Evolutionary conservation across 2,329 filamentous ascomycete genomes (phyloP), one percentile per base, ranked within the genome.

Genomic region (Sclerotinia spermophila): DNA sequence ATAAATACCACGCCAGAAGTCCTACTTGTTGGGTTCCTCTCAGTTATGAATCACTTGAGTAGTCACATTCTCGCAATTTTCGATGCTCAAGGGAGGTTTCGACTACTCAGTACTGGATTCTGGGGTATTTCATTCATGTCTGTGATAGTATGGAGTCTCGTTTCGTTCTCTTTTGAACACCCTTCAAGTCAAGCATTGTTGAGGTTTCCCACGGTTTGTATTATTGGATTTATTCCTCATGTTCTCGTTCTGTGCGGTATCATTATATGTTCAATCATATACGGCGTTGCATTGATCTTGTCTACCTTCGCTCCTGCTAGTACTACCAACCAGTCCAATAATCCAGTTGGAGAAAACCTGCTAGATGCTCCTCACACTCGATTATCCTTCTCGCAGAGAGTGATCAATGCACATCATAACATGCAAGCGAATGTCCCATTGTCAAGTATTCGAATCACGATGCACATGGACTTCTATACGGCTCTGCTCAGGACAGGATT

Each of bases 401-500:
- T 97, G 38, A 79, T 81, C 1, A 84, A 87, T 65, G 94, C 95
- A 0, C 93, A 96, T 77, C 87, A 87, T 64, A 98, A 98, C 75
- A 91, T 98, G 85, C 94, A 97, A 81, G 94, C 94, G 2, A 96
- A 96, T 71, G 88, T 95, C 4, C 94, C 96, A 19, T 85, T 97
- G 33, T 91, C 92, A 1, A 90, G 91, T 53, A 88, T 97, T 51
- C 88, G 90, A 19, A 87, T 98, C 69, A 92, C 90, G 58, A 89
- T 92, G 83, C 89, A 93, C 69, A 96, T 98, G 84, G 96, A 99
- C 79, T 97, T 98, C 78, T 99, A 98, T 79, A 97, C 94, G 0
- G 92, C 93, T 0, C 84, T 98, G 6, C 85, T 98, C 4, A 90
- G 94, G 72, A 88, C 93, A 48, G 96, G 96, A 0, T 97, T 97